Conservation (phyloP, 1,284 basidiomycete species). For the Moesziomyces sp. region DNA sequence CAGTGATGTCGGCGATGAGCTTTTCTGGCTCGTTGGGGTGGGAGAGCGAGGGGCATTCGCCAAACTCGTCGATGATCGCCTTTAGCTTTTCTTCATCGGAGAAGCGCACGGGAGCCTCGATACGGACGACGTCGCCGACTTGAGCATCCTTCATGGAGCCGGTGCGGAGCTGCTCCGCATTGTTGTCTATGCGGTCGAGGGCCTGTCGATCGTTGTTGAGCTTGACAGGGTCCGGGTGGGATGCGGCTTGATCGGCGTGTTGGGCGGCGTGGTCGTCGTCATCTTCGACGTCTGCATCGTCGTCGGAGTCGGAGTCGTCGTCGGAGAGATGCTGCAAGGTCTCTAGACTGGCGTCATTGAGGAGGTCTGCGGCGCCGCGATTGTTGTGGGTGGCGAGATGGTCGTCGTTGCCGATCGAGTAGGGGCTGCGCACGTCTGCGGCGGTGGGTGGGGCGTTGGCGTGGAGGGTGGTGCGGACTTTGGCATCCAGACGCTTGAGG, state of each 20-base stretch:
- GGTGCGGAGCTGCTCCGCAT: constrained; percentile 24
- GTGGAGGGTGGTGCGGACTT: constrained; percentile 22
- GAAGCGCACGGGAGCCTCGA: constrained; percentile 16
- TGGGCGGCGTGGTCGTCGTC: constrained; percentile 13
- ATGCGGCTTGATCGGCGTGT: neutral
- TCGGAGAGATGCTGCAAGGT: constrained; percentile 30
- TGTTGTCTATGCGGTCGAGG: constrained; percentile 5
- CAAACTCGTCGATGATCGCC: constrained; percentile 57
- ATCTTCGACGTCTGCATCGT: constrained; percentile 3
- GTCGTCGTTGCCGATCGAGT: constrained; percentile 37
- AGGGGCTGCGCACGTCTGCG: constrained; percentile 28
- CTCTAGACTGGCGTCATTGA: constrained; percentile 42
- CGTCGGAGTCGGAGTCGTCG: constrained; percentile 11
- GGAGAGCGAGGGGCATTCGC: constrained; percentile 33
- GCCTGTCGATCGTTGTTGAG: constrained; percentile 7
- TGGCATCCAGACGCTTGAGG: constrained; percentile 38
- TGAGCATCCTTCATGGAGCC: constrained; percentile 17
- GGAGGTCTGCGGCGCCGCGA: constrained; percentile 28
- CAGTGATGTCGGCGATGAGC: constrained; percentile 42
- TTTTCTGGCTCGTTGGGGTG: constrained; percentile 43
- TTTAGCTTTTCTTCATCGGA: constrained; percentile 45
- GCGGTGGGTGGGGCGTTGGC: constrained; percentile 36
- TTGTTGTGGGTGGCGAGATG: constrained; percentile 22
- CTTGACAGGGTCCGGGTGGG: constrained; percentile 1
- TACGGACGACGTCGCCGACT: constrained; percentile 20